Conservation (phyloP, 139 green algal species). For the Micractinium sp. region DNA sequence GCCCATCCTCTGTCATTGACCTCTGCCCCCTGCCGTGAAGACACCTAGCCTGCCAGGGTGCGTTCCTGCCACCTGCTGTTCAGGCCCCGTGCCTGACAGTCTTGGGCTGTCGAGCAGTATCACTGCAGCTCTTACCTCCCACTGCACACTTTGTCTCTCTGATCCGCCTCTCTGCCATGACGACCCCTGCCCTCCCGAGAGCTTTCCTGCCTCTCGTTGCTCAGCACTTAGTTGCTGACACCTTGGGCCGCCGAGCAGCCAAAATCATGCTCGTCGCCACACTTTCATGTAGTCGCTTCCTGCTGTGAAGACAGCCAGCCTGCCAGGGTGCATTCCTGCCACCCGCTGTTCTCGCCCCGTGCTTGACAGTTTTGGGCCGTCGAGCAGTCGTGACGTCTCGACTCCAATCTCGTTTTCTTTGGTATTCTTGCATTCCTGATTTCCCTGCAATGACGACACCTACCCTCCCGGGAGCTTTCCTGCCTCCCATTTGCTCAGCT, state of each 20-base stretch:
- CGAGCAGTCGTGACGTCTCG: no score
- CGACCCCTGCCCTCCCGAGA: background rate
- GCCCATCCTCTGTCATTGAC: no score
- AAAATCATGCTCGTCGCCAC: background rate
- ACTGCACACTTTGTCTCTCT: background rate
- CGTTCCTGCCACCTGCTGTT: conserved; percentile 21
- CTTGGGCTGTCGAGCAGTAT: conserved; percentile 3
- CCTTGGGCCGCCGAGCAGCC: conserved; percentile 10
- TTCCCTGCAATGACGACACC: background rate
- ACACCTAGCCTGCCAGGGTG: background rate
- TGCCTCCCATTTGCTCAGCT: background rate
- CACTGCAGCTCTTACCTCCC: no score
- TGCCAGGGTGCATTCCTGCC: conserved; percentile 3
- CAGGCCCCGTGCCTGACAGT: conserved; percentile 7
- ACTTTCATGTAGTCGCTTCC: no score
- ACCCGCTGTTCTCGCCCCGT: conserved; percentile 9
- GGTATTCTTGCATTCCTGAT: background rate
- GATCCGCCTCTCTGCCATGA: background rate
- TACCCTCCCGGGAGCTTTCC: conserved; percentile 8
- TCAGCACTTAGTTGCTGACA: background rate
- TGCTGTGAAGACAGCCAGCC: background rate
- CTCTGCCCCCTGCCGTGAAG: no score
- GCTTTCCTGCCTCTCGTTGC: background rate
- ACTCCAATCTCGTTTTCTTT: background rate
- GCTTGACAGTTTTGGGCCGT: conserved; percentile 7